Conservation (phyloP, 257 asterid species). For the Cynanchum wilfordii region DNA sequence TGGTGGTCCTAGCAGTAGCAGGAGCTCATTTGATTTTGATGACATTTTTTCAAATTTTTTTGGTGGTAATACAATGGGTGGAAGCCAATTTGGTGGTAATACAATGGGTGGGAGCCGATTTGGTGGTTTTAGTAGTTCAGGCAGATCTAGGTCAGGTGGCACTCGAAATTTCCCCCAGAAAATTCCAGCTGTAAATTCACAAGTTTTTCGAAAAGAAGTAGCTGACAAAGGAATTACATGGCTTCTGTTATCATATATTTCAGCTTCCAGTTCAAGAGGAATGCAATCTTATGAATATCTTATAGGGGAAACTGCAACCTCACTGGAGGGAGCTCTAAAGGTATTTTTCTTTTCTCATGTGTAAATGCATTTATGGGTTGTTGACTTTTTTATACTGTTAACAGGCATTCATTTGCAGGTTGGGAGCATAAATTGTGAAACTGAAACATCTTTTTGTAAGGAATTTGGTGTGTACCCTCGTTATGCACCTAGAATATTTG, state of each 20-base stretch:
- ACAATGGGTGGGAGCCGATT: conserved; percentile 50
- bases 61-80: conserved; percentile 62
- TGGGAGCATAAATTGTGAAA: conserved; percentile 72
- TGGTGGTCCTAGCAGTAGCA: conserved; percentile 65
- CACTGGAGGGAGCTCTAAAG: conserved; percentile 80
- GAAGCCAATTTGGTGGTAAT: conserved; percentile 61
- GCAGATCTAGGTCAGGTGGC: conserved; percentile 41
- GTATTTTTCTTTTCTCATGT: conserved; percentile 28
- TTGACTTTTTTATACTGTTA: conserved; percentile 5
- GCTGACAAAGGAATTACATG: conserved; percentile 68
- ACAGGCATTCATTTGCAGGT: conserved; percentile 38
- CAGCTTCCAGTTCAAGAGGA: conserved; percentile 48
- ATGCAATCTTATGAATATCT: conserved; percentile 53
- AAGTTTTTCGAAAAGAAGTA: conserved; percentile 57
- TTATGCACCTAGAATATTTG: conserved; percentile 54
- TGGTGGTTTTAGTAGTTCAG: conserved; percentile 65
- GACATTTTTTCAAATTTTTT: conserved; percentile 67
- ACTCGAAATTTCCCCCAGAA: conserved; percentile 35
- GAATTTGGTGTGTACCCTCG: conserved; percentile 61
- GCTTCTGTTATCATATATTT: conserved; percentile 53
- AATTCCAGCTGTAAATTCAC: conserved; percentile 49
- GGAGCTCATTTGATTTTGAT: conserved; percentile 58
- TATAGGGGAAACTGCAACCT: conserved; percentile 39
- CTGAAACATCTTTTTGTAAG: conserved; percentile 68
- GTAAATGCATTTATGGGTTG: neutral